Conservation (phyloP, 306 rosid species). For the Inga leiocalycina region DNA sequence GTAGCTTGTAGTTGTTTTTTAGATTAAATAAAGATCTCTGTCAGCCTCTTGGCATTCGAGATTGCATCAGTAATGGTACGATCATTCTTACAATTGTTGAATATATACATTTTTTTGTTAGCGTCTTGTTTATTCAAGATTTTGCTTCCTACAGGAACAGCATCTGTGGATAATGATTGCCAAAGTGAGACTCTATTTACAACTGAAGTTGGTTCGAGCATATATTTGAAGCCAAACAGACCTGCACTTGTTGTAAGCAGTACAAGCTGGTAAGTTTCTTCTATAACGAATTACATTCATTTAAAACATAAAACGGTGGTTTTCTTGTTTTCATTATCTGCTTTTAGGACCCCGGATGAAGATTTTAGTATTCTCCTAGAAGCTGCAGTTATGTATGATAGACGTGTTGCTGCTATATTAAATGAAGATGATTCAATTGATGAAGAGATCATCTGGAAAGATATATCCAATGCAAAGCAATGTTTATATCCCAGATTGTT, state of each 20-base stretch:
- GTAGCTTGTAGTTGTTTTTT: slow-evolving; percentile 64
- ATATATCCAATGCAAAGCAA: slow-evolving; percentile 62
- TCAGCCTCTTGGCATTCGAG: slow-evolving; percentile 67
- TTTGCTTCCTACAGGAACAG: slow-evolving; percentile 44
- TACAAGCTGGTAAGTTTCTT: slow-evolving; percentile 81
- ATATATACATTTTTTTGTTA: background rate
- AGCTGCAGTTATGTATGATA: slow-evolving; percentile 98
- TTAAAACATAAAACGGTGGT: background rate
- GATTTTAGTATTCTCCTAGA: slow-evolving; percentile 91
- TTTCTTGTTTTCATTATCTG: slow-evolving; percentile 9
- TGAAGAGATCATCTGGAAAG: slow-evolving; percentile 77
- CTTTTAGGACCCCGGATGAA: slow-evolving; percentile 89
- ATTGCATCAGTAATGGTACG: slow-evolving; percentile 73
- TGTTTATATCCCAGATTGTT: slow-evolving; percentile 82
- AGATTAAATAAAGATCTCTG: slow-evolving; percentile 64
- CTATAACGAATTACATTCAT: slow-evolving; percentile 17
- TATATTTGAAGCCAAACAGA: slow-evolving; percentile 65
- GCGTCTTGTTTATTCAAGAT: slow-evolving; percentile 24
- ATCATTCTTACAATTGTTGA: slow-evolving; percentile 3
- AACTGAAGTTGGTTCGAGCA: slow-evolving; percentile 45
- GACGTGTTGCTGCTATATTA: slow-evolving; percentile 92
- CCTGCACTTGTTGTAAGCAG: slow-evolving; percentile 97
- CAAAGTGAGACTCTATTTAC: slow-evolving; percentile 65
- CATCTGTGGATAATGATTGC: slow-evolving; percentile 40
- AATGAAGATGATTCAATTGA: slow-evolving; percentile 81